phyloP scores from a whole-genome alignment of 2,329 filamentous ascomycete species.

The Venturia oleaginea region DNA sequence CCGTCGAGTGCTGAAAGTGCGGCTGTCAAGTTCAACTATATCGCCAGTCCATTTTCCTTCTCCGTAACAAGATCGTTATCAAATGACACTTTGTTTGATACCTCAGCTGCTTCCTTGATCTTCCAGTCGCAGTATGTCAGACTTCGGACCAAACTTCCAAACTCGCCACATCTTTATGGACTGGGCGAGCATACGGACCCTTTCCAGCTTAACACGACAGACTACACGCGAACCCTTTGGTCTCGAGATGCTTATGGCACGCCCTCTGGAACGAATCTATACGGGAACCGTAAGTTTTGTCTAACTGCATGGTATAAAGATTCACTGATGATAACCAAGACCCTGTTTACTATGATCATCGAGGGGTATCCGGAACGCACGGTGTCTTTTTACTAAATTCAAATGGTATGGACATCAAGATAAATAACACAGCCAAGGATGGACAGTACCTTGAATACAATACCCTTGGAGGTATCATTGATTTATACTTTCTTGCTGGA shows the following conservation, averaged over 20 bases:
- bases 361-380: conserved; percentile 36
- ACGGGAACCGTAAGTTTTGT: conserved; percentile 37
- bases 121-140: conserved; percentile 74
- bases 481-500: conserved; percentile 48
- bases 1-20: conserved; percentile 23
- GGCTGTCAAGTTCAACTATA: conserved; percentile 46
- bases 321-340: conserved; percentile 38
- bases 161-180: conserved; percentile 64
- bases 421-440: conserved; percentile 50
- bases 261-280: conserved; percentile 56
- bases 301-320: background rate
- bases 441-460: conserved; percentile 73
- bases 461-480: conserved; percentile 64
- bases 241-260: conserved; percentile 56
- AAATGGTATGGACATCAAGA: conserved; percentile 59
- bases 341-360: conserved; percentile 67
- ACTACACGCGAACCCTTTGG: conserved; percentile 64
- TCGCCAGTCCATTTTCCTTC: conserved; percentile 58
- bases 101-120: conserved; percentile 54
- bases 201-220: conserved; percentile 57
- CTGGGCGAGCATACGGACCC: conserved; percentile 69
- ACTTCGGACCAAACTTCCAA: conserved; percentile 60
- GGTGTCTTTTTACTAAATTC: conserved; percentile 28
- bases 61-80: conserved; percentile 49
- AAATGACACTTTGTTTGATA: conserved; percentile 58